Base-by-base conservation (phyloP, 768 basidiomycete species). In the Amanita rimosa region DNA sequence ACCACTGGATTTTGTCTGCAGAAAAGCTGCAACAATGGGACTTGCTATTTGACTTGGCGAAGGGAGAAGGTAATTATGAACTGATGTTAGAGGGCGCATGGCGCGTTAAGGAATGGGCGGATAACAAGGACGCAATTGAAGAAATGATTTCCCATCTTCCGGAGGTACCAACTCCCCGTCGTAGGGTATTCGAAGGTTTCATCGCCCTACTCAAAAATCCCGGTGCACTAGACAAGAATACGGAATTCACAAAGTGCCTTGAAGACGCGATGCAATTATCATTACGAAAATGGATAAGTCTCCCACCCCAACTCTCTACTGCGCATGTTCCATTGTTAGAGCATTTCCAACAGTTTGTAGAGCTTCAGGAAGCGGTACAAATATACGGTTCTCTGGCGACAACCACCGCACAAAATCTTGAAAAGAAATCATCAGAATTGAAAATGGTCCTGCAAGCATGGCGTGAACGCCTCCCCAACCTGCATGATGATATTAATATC, bases 21-120 rank as follows among this genome's bases (percentile, higher is more conserved):
- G 90, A 95, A 67, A 99, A 99, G 64, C 71, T 99, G 14, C 96
- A 98, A 60, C 88, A 96, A 53, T 99, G 96, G 96, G 96, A 99
- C 51, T 78, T 86, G 17, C 74, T 99, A 3, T 79, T 87, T 53
- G 96, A 99, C 46, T 77, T 99, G 16, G 92, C 91, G 1, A 81
- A 82, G 55, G 79, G 72, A 48, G 95, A 98, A 64, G 80, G 79
- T 22, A 96, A 98, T 58, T 80, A 90, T 50, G 96, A 99, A 59
- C 68, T 99, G 36, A 73, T 90, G 60, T 72, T 99, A 35, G 96
- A 99, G 63, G 87, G 91, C 58, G 92, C 93, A 3, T 99, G 96
- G 96, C 72, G 96, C 52, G 82, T 75, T 33, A 85, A 81, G 58
- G 92, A 98, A 59, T 99, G 96, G 96, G 76, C 81, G 5, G 83